These are phyloP conservation scores for Vitis amurensis DNA, from an alignment of 164 flowering plant genomes.

Conservation along the genomic window DNA sequence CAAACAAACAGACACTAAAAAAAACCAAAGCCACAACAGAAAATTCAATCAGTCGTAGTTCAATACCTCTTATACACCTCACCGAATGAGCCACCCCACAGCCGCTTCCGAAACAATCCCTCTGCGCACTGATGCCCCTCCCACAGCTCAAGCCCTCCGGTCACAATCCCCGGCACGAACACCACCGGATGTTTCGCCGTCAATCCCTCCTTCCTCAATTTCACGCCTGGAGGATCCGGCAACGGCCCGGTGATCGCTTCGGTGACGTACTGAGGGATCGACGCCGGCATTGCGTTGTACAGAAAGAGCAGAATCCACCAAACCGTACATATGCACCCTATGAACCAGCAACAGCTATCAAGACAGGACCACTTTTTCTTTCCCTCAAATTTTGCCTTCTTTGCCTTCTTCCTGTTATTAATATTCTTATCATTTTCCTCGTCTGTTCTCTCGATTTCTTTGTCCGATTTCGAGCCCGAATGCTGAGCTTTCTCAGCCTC, in stretches of 20 bases:
- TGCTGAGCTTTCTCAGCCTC: constrained; percentile 8
- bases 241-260: constrained; percentile 91
- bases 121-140: constrained; percentile 90
- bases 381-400: not conserved
- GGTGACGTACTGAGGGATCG: constrained; percentile 86
- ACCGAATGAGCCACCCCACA: constrained; percentile 97
- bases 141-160: constrained; percentile 96
- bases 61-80: constrained; percentile 85
- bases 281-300: constrained; percentile 83
- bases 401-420: constrained; percentile 2
- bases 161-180: constrained; percentile 96
- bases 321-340: constrained; percentile 36
- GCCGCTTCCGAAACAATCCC: constrained; percentile 85
- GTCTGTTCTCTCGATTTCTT: not conserved
- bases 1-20: not conserved
- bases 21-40: not conserved
- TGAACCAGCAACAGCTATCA: constrained; percentile 47
- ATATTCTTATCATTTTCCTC: constrained; percentile 3
- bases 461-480: constrained; percentile 4
- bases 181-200: constrained; percentile 86
- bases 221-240: constrained; percentile 95
- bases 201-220: constrained; percentile 74
- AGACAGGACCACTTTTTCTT: constrained; percentile 38
- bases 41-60: not conserved
- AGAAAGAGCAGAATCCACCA: constrained; percentile 51